These are phyloP conservation scores for Penicillium sp. DNA, from an alignment of 2,329 filamentous ascomycete genomes.

Conservation along the genomic window DNA sequence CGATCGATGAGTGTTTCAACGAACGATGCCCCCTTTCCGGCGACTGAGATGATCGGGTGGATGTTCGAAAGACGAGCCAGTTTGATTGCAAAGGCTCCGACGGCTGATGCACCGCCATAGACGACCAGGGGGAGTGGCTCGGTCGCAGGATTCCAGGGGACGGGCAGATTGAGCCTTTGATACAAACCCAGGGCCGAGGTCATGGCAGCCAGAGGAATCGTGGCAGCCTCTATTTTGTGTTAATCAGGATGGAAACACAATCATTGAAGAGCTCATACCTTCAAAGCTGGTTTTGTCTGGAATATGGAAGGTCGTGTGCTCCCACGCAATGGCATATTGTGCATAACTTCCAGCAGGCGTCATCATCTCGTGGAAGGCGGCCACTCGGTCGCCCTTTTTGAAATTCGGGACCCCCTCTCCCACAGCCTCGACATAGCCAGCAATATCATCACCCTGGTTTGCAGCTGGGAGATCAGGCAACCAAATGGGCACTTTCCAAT, in stretches of 20 bases:
- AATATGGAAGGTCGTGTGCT: constrained; percentile 60
- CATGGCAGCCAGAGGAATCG: constrained; percentile 60
- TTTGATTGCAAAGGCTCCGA: constrained; percentile 64
- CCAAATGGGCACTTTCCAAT: constrained; percentile 45
- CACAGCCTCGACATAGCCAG: constrained; percentile 55
- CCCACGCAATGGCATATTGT: constrained; percentile 60
- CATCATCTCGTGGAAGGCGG: constrained; percentile 54
- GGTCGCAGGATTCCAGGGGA: constrained; percentile 51
- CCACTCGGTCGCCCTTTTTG: constrained; percentile 60
- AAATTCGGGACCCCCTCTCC: constrained; percentile 59
- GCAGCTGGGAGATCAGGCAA: constrained; percentile 8
- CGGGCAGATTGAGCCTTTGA: constrained; percentile 51
- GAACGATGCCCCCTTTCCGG: constrained; percentile 56
- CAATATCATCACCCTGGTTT: constrained; percentile 58
- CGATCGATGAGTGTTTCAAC: constrained; percentile 59
- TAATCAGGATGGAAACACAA: not conserved
- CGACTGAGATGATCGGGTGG: constrained; percentile 65
- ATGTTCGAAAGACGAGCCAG: constrained; percentile 60
- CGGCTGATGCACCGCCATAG: constrained; percentile 57
- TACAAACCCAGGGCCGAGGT: constrained; percentile 60
- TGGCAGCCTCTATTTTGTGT: constrained; percentile 54
- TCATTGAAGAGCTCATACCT: constrained; percentile 35
- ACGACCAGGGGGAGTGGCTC: constrained; percentile 49
- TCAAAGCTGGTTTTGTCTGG: constrained; percentile 57
- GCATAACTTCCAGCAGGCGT: constrained; percentile 57